These are phyloP conservation scores for Diplogelasinospora grovesii DNA, from an alignment of 495 filamentous ascomycete genomes.

Conservation along the genomic window DNA sequence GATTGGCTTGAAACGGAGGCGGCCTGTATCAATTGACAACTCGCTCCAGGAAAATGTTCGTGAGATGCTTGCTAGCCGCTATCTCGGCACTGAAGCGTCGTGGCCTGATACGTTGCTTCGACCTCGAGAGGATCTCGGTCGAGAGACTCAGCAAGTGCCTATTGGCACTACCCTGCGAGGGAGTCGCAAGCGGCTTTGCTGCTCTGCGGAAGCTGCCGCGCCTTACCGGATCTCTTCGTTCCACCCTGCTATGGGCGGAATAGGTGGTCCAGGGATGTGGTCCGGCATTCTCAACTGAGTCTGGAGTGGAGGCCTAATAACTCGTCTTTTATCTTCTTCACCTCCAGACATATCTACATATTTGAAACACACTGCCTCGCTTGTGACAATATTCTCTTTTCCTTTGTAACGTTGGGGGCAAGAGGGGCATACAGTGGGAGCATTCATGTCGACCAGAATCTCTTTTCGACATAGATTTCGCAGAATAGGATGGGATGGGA, in stretches of 20 bases:
- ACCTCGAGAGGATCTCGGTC: slow-evolving; percentile 12
- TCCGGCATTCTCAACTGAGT: slow-evolving; percentile 43
- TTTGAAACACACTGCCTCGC: slow-evolving; percentile 7
- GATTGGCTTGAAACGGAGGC: slow-evolving; percentile 56
- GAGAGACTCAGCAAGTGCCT: slow-evolving; percentile 28
- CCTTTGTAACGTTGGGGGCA: slow-evolving; percentile 16
- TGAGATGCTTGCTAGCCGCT: slow-evolving; percentile 41
- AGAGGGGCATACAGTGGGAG: slow-evolving; percentile 5
- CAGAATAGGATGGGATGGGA: slow-evolving; percentile 27
- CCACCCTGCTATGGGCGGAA: slow-evolving; percentile 35
- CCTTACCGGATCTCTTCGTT: slow-evolving; percentile 26
- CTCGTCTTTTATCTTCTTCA: slow-evolving; percentile 12
- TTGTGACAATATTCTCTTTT: slow-evolving; percentile 27
- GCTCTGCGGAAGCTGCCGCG: slow-evolving; percentile 39
- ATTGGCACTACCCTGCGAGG: slow-evolving; percentile 25
- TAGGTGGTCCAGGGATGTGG: slow-evolving; percentile 56
- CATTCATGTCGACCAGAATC: slow-evolving; percentile 13
- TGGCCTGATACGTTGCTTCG: slow-evolving; percentile 36
- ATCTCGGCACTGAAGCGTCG: slow-evolving; percentile 12
- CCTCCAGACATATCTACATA: slow-evolving; percentile 16
- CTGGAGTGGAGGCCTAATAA: neutral
- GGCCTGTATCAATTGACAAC: slow-evolving; percentile 60
- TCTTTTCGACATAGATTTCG: slow-evolving; percentile 19
- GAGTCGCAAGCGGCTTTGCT: slow-evolving; percentile 56
- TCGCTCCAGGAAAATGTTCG: slow-evolving; percentile 70